Evolutionary conservation across 768 basidiomycete genomes (phyloP), one percentile per base, ranked within the genome.

Genomic region (Boletus reticulatus): DNA sequence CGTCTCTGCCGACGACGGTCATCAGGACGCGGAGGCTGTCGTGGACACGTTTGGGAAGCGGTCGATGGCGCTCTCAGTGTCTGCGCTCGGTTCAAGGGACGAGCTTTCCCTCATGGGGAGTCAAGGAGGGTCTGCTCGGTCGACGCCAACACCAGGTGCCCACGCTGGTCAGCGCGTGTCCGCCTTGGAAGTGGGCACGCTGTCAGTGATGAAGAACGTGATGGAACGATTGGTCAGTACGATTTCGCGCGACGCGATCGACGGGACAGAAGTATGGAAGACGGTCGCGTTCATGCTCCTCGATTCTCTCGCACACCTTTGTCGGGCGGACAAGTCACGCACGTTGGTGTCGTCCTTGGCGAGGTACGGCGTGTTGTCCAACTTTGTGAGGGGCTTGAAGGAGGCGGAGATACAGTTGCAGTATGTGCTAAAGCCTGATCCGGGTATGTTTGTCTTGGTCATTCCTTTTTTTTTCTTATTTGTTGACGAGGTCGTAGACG

Each of bases 251-350:
- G 96, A 98, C 66, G 94, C 94, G 2, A 89, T 92, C 51, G 94
- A 97, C 60, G 95, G 94, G 8, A 86, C 91, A 17, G 94, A 98
- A 70, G 92, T 98, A 3, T 98, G 96, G 96, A 92, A 92, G 73
- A 95, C 94, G 4, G 84, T 98, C 16, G 92, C 95, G 10, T 98
- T 94, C 67, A 89, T 94, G 78, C 76, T 94, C 4, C 77, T 98
- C 42, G 92, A 95, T 62, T 85, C 89, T 1, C 78, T 95, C 9
- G 80, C 89, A 17, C 82, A 88, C 43, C 74, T 95, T 0, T 89
- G 85, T 38, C 81, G 81, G 27, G 70, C 75, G 46, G 88, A 93
- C 60, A 88, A 84, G 71, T 86, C 87, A 46, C 80, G 88, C 51
- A 64, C 76, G 12, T 76, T 91, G 20, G 70, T 91, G 43, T 67